Base-by-base conservation (phyloP, 2,329 filamentous ascomycete species). In the Pseudogymnoascus pannorum region DNA sequence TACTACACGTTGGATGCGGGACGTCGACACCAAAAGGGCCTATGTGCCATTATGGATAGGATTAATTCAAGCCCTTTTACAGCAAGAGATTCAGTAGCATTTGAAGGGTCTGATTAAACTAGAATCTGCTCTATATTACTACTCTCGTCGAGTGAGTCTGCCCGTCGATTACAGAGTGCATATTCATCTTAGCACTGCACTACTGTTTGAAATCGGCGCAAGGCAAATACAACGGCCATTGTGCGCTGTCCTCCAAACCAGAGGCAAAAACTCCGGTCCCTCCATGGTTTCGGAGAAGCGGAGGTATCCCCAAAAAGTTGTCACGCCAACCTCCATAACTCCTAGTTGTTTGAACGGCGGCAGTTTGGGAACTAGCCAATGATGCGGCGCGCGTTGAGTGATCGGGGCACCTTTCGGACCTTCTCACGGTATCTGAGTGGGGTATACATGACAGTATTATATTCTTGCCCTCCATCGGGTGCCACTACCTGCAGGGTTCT, bases 11-110 rank as follows among this genome's bases (percentile, higher is more conserved):
- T 54, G 48, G 48, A 31, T 54, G 48, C 48, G 18, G 48, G 48
- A 31, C 48, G 48, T 54, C 48, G 48, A 54, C 48, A 54, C 26
- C 48, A 54, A 54, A 54, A 18, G 48, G 48, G 48, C 48, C n/a
- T 54, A 54, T 54, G 24, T 14, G 48, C 48, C 48, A 12, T 54
- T 54, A 54, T 54, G 48, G 48, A 54, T 54, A 54, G 48, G 48
- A 54, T 54, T 54, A 54, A 54, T 54, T 31, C 24, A 31, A 51
- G 48, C 48, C 26, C 24, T 18, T 54, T 31, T 29, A 31, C 48
- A 54, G 31, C 48, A 16, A 51, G 24, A 54, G n/a, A 26, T 31
- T 54, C n/a, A 31, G 24, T 54, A 31, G 7, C 48, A 54, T 31
- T 54, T 54, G 11, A 12, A 31, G 48, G 5, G 4, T 31, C 24